Base-by-base conservation (phyloP, 148 eudicot genomes). In the Vaccinium vitisidaea region DNA sequence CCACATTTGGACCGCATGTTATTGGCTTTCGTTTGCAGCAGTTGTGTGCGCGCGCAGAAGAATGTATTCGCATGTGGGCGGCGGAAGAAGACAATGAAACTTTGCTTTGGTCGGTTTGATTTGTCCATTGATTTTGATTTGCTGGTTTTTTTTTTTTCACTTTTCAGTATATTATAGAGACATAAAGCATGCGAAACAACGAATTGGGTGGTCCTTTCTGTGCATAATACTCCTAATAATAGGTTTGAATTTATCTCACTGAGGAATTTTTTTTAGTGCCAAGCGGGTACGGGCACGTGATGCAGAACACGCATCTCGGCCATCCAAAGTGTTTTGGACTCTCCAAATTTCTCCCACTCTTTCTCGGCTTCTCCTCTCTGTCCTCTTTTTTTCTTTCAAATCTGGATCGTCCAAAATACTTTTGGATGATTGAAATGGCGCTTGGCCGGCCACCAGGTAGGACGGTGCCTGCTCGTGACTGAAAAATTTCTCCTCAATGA, bases 31-130 rank as follows among this genome's bases (percentile, higher is more conserved):
- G 46, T 43, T 43, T 43, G 46, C 46, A 32, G 46, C 6, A 43
- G 46, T 43, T 3, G 6, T 43, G 46, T 43, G 46, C 46, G 46
- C 5, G 19, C 74, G 39, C 7, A 32, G 14, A 69, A 30, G 39
- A 69, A 30, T 10, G 43, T 11, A 14, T 46, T 25, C 83, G 54
- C 49, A 21, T 52, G 30, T 69, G 84, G 84, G 79, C 79, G 84
- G 84, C 84, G 10, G 69, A 81, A 53, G 79, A 82, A 21, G 78
- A 82, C 79, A 71, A 73, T 2, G n/a, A 13, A 50, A 8, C 18
- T 49, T 67, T 5, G 48, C 8, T 48, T 50, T 70, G 84, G 84
- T 30, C 77, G 61, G 77, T 82, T 48, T 82, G 77, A 82, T 82
- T 69, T 48, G 52, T 19, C 53, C 74, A 69, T 50, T 67, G 71